A percentile compares a stretch with the other conserved stretches of the same genome.
Evolutionary conservation across 768 basidiomycete genomes (phyloP).

Genomic region (Termitomyces eurrhizus): DNA sequence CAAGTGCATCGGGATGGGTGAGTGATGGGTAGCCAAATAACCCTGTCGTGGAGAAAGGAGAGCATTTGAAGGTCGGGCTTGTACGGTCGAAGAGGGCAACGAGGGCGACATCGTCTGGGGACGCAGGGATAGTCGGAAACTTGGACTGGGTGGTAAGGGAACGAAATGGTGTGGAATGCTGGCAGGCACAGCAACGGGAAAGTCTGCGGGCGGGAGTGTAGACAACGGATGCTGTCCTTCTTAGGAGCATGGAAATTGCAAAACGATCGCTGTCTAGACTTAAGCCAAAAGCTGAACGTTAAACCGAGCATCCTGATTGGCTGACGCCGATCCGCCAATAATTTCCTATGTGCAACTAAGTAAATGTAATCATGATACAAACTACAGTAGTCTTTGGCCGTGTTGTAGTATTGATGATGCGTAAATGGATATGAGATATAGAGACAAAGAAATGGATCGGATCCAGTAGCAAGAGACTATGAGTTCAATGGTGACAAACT

Average conservation of each 20-base stretch:
- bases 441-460: conserved; percentile 1
- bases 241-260: conserved; percentile 37
- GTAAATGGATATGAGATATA: conserved; percentile 7
- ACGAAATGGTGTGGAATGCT: conserved; percentile 17
- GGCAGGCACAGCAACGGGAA: conserved; percentile 24
- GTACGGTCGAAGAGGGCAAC: conserved; percentile 73
- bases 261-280: not conserved
- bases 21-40: conserved; percentile 82
- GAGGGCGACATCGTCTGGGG: conserved; percentile 62
- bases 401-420: conserved; percentile 6
- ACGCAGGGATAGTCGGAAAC: conserved; percentile 50
- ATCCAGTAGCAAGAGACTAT: conserved; percentile 17
- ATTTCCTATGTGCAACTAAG: not conserved
- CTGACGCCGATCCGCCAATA: not conserved
- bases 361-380: not conserved
- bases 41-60: conserved; percentile 59
- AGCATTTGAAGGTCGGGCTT: conserved; percentile 29
- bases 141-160: conserved; percentile 34
- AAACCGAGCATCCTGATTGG: conserved; percentile 8
- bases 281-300: not conserved
- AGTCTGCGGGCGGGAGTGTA: conserved; percentile 25
- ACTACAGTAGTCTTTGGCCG: conserved; percentile 1
- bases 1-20: conserved; percentile 63
- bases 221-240: conserved; percentile 39
- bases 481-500: conserved; percentile 40